These are phyloP conservation scores for Trypanosoma theileri DNA, from an alignment of 208 protist genomes.

Conservation along the genomic window DNA sequence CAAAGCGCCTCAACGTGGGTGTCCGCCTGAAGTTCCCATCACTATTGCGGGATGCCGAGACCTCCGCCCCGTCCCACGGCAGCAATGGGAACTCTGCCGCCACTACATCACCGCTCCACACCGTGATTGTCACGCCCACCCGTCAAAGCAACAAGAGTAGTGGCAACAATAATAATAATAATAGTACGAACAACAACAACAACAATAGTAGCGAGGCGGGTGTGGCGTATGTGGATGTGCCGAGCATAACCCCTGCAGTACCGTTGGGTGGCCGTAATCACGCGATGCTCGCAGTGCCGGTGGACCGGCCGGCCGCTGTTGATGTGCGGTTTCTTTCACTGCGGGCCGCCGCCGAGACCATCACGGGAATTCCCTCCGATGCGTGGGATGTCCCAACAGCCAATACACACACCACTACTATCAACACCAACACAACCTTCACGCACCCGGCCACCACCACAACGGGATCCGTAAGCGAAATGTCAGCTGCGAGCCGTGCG, in stretches of 20 bases:
- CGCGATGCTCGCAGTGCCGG: slow-evolving; percentile 6
- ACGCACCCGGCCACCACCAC: no score
- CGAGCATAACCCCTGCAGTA: slow-evolving; percentile 14
- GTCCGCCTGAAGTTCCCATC: slow-evolving; percentile 42
- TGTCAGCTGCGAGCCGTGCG: neutral
- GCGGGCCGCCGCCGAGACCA: slow-evolving; percentile 16
- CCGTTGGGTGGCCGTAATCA: slow-evolving; percentile 14
- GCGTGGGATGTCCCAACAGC: neutral
- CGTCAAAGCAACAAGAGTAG: neutral
- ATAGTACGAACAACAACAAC: neutral
- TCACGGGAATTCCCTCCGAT: neutral
- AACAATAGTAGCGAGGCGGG: neutral
- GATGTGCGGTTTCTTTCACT: slow-evolving; percentile 27
- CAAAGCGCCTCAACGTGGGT: slow-evolving; percentile 26
- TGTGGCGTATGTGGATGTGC: slow-evolving; percentile 24
- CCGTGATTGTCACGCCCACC: neutral
- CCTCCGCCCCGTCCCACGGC: neutral
- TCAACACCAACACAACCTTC: no score
- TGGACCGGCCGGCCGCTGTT: slow-evolving; percentile 2
- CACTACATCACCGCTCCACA: neutral
- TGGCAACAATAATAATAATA: no score
- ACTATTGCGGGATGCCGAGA: neutral
- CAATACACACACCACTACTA: no score
- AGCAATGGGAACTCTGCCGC: no score
- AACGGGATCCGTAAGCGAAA: neutral